A percentile compares a stretch with the other conserved stretches of the same genome.
Evolutionary conservation across 257 asterid species (phyloP).

Genomic region (Jaltomata sinuosa): DNA sequence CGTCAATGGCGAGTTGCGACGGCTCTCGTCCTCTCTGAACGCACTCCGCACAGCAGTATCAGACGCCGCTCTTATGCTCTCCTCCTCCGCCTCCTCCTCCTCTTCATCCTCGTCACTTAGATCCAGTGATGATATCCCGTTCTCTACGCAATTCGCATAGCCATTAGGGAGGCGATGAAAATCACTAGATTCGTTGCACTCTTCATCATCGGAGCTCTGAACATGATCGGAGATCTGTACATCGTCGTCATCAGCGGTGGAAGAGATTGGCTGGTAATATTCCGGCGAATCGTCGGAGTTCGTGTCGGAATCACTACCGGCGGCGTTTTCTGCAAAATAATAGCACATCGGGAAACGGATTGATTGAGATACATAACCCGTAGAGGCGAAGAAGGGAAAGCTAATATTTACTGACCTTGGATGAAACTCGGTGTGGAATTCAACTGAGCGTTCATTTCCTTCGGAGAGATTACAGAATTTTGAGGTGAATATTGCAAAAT

Average conservation of each 20-base stretch:
- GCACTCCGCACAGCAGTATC: constrained; percentile 55
- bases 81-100: constrained; percentile 9
- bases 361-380: not conserved
- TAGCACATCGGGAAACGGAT: not conserved
- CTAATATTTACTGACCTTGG: not conserved
- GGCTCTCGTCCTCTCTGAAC: constrained; percentile 64
- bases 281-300: constrained; percentile 44
- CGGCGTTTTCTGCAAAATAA: constrained; percentile 23
- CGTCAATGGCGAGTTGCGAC: constrained; percentile 68
- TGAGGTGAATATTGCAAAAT: not conserved
- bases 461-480: not conserved
- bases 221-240: constrained; percentile 5
- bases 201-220: constrained; percentile 3
- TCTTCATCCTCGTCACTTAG: constrained; percentile 30
- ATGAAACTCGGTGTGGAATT: not conserved
- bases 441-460: constrained; percentile 8
- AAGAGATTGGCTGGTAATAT: constrained; percentile 62
- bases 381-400: not conserved
- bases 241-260: constrained; percentile 25
- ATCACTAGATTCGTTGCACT: constrained; percentile 10
- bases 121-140: constrained; percentile 52
- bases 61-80: constrained; percentile 23
- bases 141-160: constrained; percentile 23
- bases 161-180: constrained; percentile 47
- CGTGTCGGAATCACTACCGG: constrained; percentile 58